Base-by-base conservation (phyloP, 441 rosid species). In the Gossypium gossypioides region DNA sequence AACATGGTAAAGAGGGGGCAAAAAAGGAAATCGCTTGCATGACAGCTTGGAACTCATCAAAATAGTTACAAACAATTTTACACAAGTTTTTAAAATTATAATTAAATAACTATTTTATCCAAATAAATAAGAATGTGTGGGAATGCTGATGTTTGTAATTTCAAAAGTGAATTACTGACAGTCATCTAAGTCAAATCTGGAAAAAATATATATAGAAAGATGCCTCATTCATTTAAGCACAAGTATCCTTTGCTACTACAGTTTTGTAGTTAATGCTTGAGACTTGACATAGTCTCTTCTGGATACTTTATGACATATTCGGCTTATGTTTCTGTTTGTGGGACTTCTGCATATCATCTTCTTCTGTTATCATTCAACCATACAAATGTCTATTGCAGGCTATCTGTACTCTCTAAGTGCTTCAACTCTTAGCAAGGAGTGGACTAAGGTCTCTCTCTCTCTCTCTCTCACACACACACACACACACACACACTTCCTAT, bases 391-490 rank as follows among this genome's bases (percentile, higher is more conserved):
- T n/a, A 21, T 76, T 84, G 80, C 94, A 93, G 97, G 97, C 67
- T 93, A 80, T 81, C 76, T 93, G 2, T 91, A 93, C 84, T 85
- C 95, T 74, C 72, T 93, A 63, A 89, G 81, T 75, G 98, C 97
- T 78, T 93, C 98, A 58, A 91, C 98, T 13, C 96, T 90, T 42
- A 71, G 82, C 88, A 85, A 83, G 79, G 91, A 91, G 74, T 93
- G 97, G 98, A 79, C 81, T 74, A 79, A 82, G 96, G 97, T 93
- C 74, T 64, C 32, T 54, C 72, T 75, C 64, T 44, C 32, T 12
- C 69, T 70, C 62, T 55, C 48, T 54, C 42, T 13, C 27, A 3
- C 52, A 54, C 1, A 32, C 34, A 9, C 16, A 3, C 54, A 13
- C 54, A 13, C 54, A 48, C 12, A 37, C 3, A 48, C 59, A 51